Base-by-base conservation (phyloP, 108 stramenopile species). In the Cylindrotheca fusiformis region DNA sequence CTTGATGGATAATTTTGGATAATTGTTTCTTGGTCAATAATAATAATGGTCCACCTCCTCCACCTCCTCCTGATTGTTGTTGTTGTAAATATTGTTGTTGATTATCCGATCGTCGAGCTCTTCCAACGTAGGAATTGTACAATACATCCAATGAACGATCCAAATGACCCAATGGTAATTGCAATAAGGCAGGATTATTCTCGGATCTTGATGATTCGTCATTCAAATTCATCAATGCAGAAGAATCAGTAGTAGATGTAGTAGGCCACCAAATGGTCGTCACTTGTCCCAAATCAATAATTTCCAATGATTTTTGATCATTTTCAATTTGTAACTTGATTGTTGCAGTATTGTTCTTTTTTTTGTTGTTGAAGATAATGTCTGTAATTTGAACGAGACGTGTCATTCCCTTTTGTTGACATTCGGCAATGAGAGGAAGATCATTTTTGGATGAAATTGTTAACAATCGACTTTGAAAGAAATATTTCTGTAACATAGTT, bases 241-340 rank as follows among this genome's bases (percentile, higher is more conserved):
- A 26, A 55, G 26, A 32, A 30, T 36, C 51, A 65, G 22, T 31
- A 20, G 12, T 22, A 33, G 20, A 61, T 31, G 1, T 31, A 33
- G 12, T 53, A 14, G 59, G 58, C 8, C 41, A 30, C 90, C 90
- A 91, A 22, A 91, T 44, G 8, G 81, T 84, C 4, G 90, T 91
- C 14, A 88, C 67, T 60, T 88, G 86, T 31, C 85, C 88, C 26
- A 75, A 44, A 54, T 80, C 77, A 6, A 80, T 27, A 19, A 20
- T 47, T 5, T 21, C 23, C 12, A 17, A 52, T 6, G 46, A 36
- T 12, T 48, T 30, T 24, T 33, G 25, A 14, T 50, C 54, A 8
- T 12, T 21, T 0, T 47, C 6, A 1, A 63, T 28, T 30, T 48
- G 21, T 1, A 71, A 26, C 14, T 28, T 27, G 1, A 64, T 22